Conservation (phyloP, 2,329 filamentous ascomycete species). For the Penicillium sp. region DNA sequence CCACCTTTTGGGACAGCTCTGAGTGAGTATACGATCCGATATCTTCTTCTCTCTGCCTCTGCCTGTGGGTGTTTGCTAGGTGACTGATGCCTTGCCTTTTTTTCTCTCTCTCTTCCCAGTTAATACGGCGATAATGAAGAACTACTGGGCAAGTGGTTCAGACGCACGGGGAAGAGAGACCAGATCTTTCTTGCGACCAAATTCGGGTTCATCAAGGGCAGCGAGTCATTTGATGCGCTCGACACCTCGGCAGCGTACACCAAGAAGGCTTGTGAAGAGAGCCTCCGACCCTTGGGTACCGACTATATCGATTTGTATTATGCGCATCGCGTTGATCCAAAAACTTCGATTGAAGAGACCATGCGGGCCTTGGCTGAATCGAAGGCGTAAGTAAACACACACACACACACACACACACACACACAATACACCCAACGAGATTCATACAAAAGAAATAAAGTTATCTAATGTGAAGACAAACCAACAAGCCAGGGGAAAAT, state of each 20-base stretch:
- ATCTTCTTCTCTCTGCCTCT: background rate
- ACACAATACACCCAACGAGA: too few species aligned
- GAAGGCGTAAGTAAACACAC: conserved; percentile 20
- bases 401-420: too few species aligned
- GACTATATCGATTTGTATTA: conserved; percentile 49
- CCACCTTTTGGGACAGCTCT: conserved; percentile 43
- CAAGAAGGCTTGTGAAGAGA: conserved; percentile 37
- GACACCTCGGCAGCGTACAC: conserved; percentile 30
- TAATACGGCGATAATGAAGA: conserved; percentile 10
- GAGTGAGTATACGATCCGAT: conserved; percentile 14
- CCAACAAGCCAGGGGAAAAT: conserved; percentile 49
- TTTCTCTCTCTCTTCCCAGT: background rate
- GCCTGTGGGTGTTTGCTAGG: background rate
- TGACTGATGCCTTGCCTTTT: conserved; percentile 32
- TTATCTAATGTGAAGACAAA: background rate
- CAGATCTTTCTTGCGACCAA: conserved; percentile 54
- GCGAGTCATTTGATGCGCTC: conserved; percentile 19
- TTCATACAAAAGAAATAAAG: too few species aligned
- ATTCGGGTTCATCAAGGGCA: conserved; percentile 35
- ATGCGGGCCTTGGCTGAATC: conserved; percentile 44
- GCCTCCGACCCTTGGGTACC: conserved; percentile 39
- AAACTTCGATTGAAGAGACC: conserved; percentile 37
- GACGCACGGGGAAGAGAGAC: conserved; percentile 17
- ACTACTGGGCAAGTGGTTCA: conserved; percentile 11
- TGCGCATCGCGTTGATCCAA: conserved; percentile 40